phyloP scores from a whole-genome alignment of 2,329 filamentous ascomycete species.

The Paracamarosporium sp. region DNA sequence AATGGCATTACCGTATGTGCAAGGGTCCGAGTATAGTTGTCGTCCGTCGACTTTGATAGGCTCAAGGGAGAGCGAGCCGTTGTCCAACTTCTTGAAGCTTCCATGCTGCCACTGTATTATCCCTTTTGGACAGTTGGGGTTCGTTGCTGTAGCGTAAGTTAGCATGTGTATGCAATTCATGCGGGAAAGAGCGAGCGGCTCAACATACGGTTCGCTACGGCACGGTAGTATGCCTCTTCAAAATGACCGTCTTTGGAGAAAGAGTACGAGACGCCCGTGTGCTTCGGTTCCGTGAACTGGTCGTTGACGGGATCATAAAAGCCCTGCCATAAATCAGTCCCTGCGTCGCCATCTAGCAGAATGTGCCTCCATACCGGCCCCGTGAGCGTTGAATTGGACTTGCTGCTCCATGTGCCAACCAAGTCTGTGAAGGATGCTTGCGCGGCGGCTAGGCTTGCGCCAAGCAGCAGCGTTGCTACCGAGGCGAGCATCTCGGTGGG shows the following conservation, averaged over 20 bases:
- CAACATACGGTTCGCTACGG: conserved; percentile 70
- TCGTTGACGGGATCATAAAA: conserved; percentile 75
- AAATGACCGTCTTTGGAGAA: conserved; percentile 72
- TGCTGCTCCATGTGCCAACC: conserved; percentile 76
- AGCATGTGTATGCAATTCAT: conserved; percentile 17
- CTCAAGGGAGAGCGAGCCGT: conserved; percentile 65
- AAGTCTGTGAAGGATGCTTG: conserved; percentile 55
- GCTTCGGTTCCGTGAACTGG: conserved; percentile 68
- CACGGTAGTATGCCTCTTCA: conserved; percentile 74
- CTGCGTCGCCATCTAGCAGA: conserved; percentile 19
- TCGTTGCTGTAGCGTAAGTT: conserved; percentile 54
- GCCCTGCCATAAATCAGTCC: conserved; percentile 52
- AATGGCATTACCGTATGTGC: conserved; percentile 58
- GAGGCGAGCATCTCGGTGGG: conserved; percentile 25
- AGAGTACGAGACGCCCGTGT: conserved; percentile 76
- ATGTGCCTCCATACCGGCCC: conserved; percentile 63
- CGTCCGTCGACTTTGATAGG: conserved; percentile 72
- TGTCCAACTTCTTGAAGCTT: conserved; percentile 60
- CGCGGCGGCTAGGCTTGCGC: conserved; percentile 48
- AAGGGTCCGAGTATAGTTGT: conserved; percentile 71
- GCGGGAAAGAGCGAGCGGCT: not conserved
- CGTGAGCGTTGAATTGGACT: conserved; percentile 72
- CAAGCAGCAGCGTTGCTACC: conserved; percentile 37
- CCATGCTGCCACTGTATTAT: conserved; percentile 80
- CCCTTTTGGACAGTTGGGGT: conserved; percentile 67